Evolutionary conservation across 768 basidiomycete species (phyloP), one percentile per base, ranked within the genome.

Genomic region (Leccinum sublutescens): DNA sequence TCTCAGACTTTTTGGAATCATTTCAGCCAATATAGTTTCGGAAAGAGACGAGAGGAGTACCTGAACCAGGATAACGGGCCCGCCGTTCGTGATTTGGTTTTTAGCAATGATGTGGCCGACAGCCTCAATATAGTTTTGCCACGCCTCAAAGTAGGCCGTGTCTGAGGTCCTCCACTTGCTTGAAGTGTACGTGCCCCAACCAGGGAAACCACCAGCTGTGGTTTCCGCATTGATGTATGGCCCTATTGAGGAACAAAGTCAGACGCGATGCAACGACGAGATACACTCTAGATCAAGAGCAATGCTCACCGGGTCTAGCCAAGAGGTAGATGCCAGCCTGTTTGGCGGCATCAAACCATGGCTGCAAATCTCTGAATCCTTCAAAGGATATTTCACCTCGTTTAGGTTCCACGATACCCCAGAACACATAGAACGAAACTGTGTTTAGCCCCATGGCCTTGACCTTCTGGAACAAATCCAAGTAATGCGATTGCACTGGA

Each of bases 381-480:
- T 82, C 79, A 47, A 83, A 83, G 2, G 80, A 82, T 29, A 83
- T 76, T 59, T 79, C 76, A 21, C 81, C 81, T 3, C 74, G 75
- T 63, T 80, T 81, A 1, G 78, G 71, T 29, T 73, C 68, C 36
- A 67, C 4, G 38, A 70, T 68, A 11, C 83, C 85, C 83, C 85
- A 86, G 61, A 82, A 82, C 25, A 83, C 76, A 62, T 83, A 85
- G 70, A 82, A 83, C 2, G 82, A 85, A 47, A 87, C 80, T 5
- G 25, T 59, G 36, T 69, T 69, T 12, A 69, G 67, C 17, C 68
- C 68, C 66, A 65, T 62, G 31, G 85, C 79, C 62, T 82, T 85
- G 56, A 85, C 71, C 64, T 87, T 88, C 62, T 87, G 68, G 78
- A 87, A 80, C 54, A 88, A 71, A 64, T 87, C 87, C 14, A 74